Conservation (phyloP, 805 yeast species). For the Suhomyces sp. region DNA sequence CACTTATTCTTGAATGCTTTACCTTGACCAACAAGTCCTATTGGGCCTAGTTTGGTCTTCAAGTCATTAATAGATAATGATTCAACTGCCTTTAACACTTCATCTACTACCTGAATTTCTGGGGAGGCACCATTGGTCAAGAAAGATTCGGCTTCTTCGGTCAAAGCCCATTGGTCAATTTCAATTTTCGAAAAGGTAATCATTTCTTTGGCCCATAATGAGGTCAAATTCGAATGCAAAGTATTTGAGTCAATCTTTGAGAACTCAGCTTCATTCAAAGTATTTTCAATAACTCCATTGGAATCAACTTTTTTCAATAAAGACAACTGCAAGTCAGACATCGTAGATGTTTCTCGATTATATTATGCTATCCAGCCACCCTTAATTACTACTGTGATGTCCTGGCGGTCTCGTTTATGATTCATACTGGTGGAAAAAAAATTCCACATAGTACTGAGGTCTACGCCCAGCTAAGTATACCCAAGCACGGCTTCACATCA, state of each 20-base stretch:
- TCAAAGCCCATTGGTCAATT: constrained; percentile 69
- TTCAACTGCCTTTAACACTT: constrained; percentile 70
- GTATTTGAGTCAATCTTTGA: constrained; percentile 62
- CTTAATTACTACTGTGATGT: not conserved
- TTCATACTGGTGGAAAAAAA: constrained; percentile 4
- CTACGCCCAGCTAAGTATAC: constrained; percentile 1
- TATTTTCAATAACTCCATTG: constrained; percentile 57
- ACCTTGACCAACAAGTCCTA: constrained; percentile 93
- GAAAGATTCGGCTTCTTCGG: constrained; percentile 80
- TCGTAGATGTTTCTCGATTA: constrained; percentile 17
- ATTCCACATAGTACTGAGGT: constrained; percentile 3
- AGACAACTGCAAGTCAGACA: constrained; percentile 67
- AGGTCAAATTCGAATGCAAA: constrained; percentile 79
- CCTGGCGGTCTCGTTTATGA: constrained; percentile 2
- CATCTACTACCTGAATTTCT: constrained; percentile 74
- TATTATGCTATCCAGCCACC: not conserved
- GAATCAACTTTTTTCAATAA: constrained; percentile 63
- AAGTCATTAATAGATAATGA: constrained; percentile 82
- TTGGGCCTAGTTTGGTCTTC: constrained; percentile 65
- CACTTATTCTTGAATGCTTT: constrained; percentile 97
- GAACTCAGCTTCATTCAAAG: constrained; percentile 56
- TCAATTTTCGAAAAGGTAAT: constrained; percentile 71
- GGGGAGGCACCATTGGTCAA: constrained; percentile 76
- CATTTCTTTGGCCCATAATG: constrained; percentile 82
- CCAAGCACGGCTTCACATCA: not conserved